Percentiles rank a stretch among this genome's conserved stretches.
phyloP scores from a whole-genome alignment of 2,329 filamentous ascomycete species.

The Arachnopeziza araneosa region DNA sequence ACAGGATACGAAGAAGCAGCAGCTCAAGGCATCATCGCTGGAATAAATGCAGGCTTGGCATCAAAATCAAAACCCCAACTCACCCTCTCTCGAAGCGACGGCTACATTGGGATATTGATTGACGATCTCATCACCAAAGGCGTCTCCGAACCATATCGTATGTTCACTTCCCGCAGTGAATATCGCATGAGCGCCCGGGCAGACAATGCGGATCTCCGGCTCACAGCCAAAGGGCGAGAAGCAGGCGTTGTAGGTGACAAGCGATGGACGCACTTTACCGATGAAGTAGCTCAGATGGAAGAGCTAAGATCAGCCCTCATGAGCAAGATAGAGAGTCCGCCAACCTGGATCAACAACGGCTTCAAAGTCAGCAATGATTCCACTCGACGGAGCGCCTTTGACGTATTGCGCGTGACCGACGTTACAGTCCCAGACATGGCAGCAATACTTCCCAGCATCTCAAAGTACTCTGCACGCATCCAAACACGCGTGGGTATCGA shows the following conservation, averaged over 20 bases:
- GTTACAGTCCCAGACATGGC: slow-evolving; percentile 54
- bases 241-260: slow-evolving; percentile 74
- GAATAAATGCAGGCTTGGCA: slow-evolving; percentile 86
- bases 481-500: slow-evolving; percentile 71
- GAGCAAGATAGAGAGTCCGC: slow-evolving; percentile 50
- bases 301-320: slow-evolving; percentile 59
- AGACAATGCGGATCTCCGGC: slow-evolving; percentile 86
- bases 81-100: slow-evolving; percentile 73
- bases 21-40: slow-evolving; percentile 85
- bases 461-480: slow-evolving; percentile 51
- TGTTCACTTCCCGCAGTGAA: slow-evolving; percentile 96
- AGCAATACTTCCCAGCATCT: slow-evolving; percentile 50
- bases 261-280: slow-evolving; percentile 67
- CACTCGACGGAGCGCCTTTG: slow-evolving; percentile 64
- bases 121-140: slow-evolving; percentile 96
- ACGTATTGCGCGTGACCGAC: slow-evolving; percentile 66
- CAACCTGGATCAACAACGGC: slow-evolving; percentile 63
- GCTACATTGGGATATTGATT: slow-evolving; percentile 98
- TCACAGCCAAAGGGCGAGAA: slow-evolving; percentile 71
- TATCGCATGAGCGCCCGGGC: slow-evolving; percentile 89
- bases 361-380: slow-evolving; percentile 65
- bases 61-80: slow-evolving; percentile 61
- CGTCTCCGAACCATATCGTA: slow-evolving; percentile 92
- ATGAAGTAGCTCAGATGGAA: slow-evolving; percentile 61
- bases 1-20: slow-evolving; percentile 98